These are phyloP conservation scores for Theileria equi DNA, from an alignment of 169 alveolate genomes.

Conservation along the genomic window DNA sequence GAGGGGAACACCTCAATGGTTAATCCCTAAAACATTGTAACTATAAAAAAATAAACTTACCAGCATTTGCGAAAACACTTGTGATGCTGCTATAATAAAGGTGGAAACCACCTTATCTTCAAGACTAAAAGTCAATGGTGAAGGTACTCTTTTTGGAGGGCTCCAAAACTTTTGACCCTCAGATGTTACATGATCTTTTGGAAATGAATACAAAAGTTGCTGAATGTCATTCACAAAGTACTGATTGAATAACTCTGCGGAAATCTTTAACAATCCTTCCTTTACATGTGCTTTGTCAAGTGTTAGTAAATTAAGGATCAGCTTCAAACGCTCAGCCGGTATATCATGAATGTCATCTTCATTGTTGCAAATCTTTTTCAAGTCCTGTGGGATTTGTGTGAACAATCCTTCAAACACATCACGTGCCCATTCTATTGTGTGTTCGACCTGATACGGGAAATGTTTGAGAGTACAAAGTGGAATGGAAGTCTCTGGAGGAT, in stretches of 20 bases:
- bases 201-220: constrained; percentile 92
- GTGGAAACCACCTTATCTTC: constrained; percentile 37
- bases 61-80: constrained; percentile 82
- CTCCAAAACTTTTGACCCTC: constrained; percentile 97
- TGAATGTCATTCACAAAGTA: constrained; percentile 87
- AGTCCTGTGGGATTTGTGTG: constrained; percentile 83
- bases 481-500: constrained; percentile 95
- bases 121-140: constrained; percentile 72
- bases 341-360: constrained; percentile 72
- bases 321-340: constrained; percentile 53
- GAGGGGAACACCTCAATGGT: constrained; percentile 3
- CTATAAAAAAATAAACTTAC: constrained; percentile 7
- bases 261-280: constrained; percentile 77
- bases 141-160: constrained; percentile 98
- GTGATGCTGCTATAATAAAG: constrained; percentile 87
- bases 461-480: constrained; percentile 94
- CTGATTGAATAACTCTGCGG: constrained; percentile 82
- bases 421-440: constrained; percentile 98
- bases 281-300: constrained; percentile 57
- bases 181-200: constrained; percentile 90
- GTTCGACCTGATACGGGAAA: constrained; percentile 98
- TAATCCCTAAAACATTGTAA: constrained; percentile 7
- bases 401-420: constrained; percentile 94
- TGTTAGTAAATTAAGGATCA: constrained; percentile 59
- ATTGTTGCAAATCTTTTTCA: constrained; percentile 85